phyloP scores from a whole-genome alignment of 208 protist genomes.

The Leishmania mexicana region DNA sequence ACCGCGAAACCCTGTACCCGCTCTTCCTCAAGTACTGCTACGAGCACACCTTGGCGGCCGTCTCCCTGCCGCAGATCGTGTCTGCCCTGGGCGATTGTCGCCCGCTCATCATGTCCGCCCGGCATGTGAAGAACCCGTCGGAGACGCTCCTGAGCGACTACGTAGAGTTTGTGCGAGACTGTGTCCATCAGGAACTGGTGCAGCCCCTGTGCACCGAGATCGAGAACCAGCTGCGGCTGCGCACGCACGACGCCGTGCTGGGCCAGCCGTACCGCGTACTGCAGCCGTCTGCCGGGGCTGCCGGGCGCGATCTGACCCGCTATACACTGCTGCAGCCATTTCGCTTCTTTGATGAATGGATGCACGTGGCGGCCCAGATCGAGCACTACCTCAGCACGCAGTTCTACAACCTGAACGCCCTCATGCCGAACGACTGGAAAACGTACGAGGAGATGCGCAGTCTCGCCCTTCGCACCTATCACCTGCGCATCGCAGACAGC shows the following conservation, averaged over 20 bases:
- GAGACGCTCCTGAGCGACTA: conserved; percentile 54
- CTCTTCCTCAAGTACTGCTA: conserved; percentile 86
- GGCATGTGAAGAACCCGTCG: conserved; percentile 18
- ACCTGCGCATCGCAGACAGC: conserved; percentile 80
- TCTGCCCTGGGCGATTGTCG: conserved; percentile 72
- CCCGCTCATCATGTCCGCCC: conserved; percentile 42
- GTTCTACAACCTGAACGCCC: conserved; percentile 98
- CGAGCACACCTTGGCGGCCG: conserved; percentile 57
- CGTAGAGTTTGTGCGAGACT: conserved; percentile 57
- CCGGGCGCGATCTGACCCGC: conserved; percentile 58
- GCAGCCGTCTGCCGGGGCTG: conserved; percentile 6
- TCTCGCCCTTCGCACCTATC: conserved; percentile 93
- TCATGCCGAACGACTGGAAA: conserved; percentile 95
- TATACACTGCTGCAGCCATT: conserved; percentile 87
- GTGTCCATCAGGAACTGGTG: conserved; percentile 55
- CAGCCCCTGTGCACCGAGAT: conserved; percentile 89
- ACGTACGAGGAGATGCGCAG: conserved; percentile 97
- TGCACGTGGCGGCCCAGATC: conserved; percentile 79
- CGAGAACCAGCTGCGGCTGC: conserved; percentile 94
- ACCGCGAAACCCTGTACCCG: conserved; percentile 77
- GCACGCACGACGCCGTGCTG: conserved; percentile 87
- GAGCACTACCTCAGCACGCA: conserved; percentile 94
- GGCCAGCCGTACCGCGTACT: conserved; percentile 37
- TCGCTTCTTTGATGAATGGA: conserved; percentile 79
- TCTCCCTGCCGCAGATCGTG: conserved; percentile 70